phyloP scores from a whole-genome alignment of 305 asterid species.

The Coffea humblotiana region DNA sequence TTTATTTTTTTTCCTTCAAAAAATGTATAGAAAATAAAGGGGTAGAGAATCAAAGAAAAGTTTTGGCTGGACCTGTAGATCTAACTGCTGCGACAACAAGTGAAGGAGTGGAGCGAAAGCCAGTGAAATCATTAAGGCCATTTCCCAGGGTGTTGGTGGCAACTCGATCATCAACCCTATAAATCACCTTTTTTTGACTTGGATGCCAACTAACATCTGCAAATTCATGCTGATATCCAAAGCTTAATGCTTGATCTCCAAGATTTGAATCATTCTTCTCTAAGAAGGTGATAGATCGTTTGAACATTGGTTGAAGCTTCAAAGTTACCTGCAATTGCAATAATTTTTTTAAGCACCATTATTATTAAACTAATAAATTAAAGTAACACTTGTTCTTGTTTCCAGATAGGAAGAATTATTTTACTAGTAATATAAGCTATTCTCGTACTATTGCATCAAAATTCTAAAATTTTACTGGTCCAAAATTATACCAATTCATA shows the following conservation, averaged over 20 bases:
- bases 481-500: too few species aligned
- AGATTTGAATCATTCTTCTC: conserved; percentile 6
- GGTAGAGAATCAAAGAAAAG: too few species aligned
- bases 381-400: too few species aligned
- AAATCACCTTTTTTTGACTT: conserved; percentile 13
- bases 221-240: conserved; percentile 19
- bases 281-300: conserved; percentile 9
- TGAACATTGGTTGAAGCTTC: conserved; percentile 15
- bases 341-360: too few species aligned
- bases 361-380: too few species aligned
- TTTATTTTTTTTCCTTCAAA: too few species aligned
- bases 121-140: conserved; percentile 15
- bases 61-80: conserved; percentile 1
- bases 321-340: conserved; percentile 8
- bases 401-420: too few species aligned
- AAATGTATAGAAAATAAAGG: too few species aligned
- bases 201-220: conserved; percentile 14
- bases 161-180: conserved; percentile 18
- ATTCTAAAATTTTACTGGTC: too few species aligned
- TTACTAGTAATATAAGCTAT: too few species aligned
- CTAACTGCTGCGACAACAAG: background rate
- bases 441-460: too few species aligned
- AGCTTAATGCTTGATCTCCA: conserved; percentile 1
- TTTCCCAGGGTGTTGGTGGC: conserved; percentile 1
- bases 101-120: conserved; percentile 22